These are phyloP conservation scores for Myriosclerotinia duriaeana DNA, from an alignment of 2,329 filamentous ascomycete species.

Conservation along the genomic window DNA sequence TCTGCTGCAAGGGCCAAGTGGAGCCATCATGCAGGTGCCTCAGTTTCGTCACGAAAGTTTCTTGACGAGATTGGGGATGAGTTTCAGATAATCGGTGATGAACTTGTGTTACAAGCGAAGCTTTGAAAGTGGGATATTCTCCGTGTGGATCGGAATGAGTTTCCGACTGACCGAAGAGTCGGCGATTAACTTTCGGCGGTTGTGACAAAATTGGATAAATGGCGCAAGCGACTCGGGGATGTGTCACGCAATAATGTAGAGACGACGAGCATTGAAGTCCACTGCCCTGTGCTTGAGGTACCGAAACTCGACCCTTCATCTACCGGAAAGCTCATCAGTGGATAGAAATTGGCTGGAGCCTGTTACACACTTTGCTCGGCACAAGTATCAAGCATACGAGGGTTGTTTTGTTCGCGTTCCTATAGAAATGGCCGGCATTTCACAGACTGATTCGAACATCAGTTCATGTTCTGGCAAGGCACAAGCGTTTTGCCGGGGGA, in stretches of 20 bases:
- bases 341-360: background rate
- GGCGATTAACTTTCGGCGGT: background rate
- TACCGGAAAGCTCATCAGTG: background rate
- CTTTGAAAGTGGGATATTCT: background rate
- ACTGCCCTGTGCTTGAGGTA: background rate
- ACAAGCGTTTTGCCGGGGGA: background rate
- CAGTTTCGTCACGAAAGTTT: background rate
- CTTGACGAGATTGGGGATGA: slow-evolving; percentile 1
- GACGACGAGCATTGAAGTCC: background rate
- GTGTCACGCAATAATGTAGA: background rate
- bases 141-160: background rate
- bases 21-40: slow-evolving; percentile 7
- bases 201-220: background rate
- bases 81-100: background rate
- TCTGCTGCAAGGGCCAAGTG: background rate
- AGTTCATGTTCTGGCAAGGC: background rate
- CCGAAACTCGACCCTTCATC: background rate
- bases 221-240: background rate
- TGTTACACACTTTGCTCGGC: background rate
- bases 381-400: background rate
- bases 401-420: background rate
- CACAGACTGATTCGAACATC: background rate
- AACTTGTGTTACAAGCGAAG: slow-evolving; percentile 1
- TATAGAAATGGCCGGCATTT: background rate
- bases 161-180: too few relatives aligned